phyloP scores from a whole-genome alignment of 805 yeast species.

The Ogataea corticis region DNA sequence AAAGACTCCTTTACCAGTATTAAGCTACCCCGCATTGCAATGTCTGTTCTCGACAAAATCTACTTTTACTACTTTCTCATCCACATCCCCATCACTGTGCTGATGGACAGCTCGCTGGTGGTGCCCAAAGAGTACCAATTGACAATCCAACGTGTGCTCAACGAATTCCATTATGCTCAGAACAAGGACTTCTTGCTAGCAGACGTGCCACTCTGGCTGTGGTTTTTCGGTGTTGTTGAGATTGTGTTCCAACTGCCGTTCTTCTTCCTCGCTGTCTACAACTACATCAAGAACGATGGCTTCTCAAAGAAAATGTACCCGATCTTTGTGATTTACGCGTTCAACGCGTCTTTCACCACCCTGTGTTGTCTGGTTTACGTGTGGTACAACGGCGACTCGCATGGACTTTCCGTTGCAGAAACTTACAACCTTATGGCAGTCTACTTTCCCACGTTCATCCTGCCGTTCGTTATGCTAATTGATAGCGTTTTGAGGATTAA shows the following conservation, averaged over 20 bases:
- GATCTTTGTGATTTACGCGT: conserved; percentile 62
- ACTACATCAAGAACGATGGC: not conserved
- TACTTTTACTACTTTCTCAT: conserved; percentile 40
- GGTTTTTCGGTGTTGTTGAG: conserved; percentile 4
- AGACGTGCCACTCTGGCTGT: conserved; percentile 59
- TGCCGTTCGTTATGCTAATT: conserved; percentile 58
- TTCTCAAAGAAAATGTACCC: conserved; percentile 27
- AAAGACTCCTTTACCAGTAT: no score
- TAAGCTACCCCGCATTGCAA: no score
- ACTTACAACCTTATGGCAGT: conserved; percentile 46
- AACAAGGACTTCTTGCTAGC: conserved; percentile 70
- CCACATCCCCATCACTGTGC: conserved; percentile 74
- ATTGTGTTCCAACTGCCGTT: conserved; percentile 39
- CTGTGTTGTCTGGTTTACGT: conserved; percentile 65
- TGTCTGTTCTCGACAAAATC: conserved; percentile 17
- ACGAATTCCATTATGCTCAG: conserved; percentile 56
- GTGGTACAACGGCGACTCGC: conserved; percentile 33
- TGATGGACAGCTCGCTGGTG: conserved; percentile 73
- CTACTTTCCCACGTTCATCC: conserved; percentile 70
- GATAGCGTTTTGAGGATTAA: conserved; percentile 39
- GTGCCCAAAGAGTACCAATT: conserved; percentile 54
- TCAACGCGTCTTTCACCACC: conserved; percentile 83
- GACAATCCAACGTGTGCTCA: conserved; percentile 47
- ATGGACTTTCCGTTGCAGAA: conserved; percentile 42
- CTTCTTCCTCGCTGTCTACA: conserved; percentile 49